These are phyloP conservation scores for Cylindrodendrum hubeiense DNA, from an alignment of 2,329 filamentous ascomycete genomes.

Conservation along the genomic window DNA sequence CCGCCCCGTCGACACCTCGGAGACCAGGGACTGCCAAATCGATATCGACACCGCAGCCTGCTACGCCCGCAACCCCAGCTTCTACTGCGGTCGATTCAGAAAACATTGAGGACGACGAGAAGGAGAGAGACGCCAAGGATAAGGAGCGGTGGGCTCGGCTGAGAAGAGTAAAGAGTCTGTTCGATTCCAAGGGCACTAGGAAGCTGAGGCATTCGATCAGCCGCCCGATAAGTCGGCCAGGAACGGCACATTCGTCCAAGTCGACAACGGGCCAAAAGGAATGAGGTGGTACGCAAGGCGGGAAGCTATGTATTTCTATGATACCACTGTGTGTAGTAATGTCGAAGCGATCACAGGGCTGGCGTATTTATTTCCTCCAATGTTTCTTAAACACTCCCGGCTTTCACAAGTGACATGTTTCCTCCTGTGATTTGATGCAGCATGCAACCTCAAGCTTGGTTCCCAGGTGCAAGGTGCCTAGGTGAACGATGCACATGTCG, in stretches of 20 bases:
- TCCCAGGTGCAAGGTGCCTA: not conserved
- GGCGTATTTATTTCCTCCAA: not conserved
- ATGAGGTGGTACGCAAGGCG: not conserved
- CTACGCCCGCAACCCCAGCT: conserved; percentile 25
- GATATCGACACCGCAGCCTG: conserved; percentile 20
- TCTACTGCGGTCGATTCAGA: conserved; percentile 22
- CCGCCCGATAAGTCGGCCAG: conserved; percentile 51
- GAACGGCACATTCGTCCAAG: conserved; percentile 51
- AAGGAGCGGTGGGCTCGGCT: conserved; percentile 81
- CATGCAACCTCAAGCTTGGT: not conserved
- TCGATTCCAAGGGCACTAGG: conserved; percentile 73
- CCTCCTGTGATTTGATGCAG: not conserved
- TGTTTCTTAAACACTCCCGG: no score
- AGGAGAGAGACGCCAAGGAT: conserved; percentile 68
- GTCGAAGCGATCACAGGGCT: not conserved
- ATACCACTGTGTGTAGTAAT: conserved; percentile 19
- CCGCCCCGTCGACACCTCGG: conserved; percentile 38
- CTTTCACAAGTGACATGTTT: not conserved
- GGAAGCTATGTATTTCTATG: conserved; percentile 10
- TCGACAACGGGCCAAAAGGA: conserved; percentile 37
- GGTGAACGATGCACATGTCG: not conserved
- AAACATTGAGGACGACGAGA: conserved; percentile 54
- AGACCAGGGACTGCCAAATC: conserved; percentile 34
- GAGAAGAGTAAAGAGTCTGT: conserved; percentile 77
- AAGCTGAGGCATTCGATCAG: conserved; percentile 60